Evolutionary conservation across 192 early-diverging fungal genomes (phyloP).

Genomic region (Podila horticola): DNA sequence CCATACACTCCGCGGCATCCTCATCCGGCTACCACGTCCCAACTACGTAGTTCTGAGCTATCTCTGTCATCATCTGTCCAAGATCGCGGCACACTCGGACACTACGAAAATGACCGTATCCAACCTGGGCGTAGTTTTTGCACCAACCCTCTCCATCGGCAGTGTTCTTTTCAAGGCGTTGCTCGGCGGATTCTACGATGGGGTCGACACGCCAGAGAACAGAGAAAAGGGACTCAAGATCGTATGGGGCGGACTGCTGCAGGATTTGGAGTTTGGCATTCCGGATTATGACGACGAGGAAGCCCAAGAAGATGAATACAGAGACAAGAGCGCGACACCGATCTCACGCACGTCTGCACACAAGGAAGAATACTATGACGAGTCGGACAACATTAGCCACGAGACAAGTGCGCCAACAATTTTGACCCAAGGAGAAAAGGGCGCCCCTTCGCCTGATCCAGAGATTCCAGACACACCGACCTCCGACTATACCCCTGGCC

Average conservation of each 20-base stretch:
- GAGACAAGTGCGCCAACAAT: background rate
- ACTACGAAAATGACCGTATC: conserved; percentile 69
- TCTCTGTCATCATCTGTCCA: conserved; percentile 63
- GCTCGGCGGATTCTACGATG: conserved; percentile 50
- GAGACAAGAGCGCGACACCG: background rate
- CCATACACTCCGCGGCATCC: conserved; percentile 32
- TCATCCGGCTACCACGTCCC: conserved; percentile 37
- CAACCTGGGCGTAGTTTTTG: conserved; percentile 70
- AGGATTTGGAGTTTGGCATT: conserved; percentile 14
- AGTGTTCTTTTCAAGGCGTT: conserved; percentile 65
- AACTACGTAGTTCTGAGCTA: conserved; percentile 56
- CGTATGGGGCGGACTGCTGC: conserved; percentile 30
- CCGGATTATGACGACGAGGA: conserved; percentile 18
- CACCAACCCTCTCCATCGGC: conserved; percentile 67
- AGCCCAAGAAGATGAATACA: background rate
- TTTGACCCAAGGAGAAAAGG: background rate
- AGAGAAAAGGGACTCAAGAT: conserved; percentile 41
- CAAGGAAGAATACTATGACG: conserved; percentile 19
- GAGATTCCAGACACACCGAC: background rate
- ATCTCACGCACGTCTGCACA: background rate
- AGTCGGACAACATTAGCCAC: background rate
- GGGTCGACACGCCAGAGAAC: conserved; percentile 26
- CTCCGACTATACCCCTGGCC: background rate
- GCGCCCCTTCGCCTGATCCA: background rate
- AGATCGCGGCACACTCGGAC: conserved; percentile 55